Evolutionary conservation across 306 rosid genomes (phyloP).

Genomic region (Quercus robur): DNA sequence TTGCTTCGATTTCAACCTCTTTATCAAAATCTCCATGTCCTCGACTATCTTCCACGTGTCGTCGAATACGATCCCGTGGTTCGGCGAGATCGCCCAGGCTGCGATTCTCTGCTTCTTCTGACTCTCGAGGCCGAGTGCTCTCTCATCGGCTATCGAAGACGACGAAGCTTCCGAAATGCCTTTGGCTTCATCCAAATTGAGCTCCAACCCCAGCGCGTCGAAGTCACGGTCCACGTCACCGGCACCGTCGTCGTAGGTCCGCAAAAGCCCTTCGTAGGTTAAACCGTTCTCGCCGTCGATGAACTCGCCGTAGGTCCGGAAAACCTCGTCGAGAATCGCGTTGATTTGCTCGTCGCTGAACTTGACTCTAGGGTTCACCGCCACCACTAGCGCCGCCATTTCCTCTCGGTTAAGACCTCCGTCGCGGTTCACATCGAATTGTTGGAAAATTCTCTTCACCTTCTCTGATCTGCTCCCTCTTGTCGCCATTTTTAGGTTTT

Average conservation of each 20-base stretch:
- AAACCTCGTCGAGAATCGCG: conserved; percentile 96
- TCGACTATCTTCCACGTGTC: conserved; percentile 98
- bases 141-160: conserved; percentile 77
- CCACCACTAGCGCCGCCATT: conserved; percentile 94
- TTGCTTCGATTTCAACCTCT: conserved; percentile 81
- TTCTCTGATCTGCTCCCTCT: conserved; percentile 99
- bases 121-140: conserved; percentile 50
- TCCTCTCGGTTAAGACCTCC: conserved; percentile 90
- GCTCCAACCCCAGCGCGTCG: conserved; percentile 87
- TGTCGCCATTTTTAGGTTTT: conserved; percentile 56
- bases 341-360: conserved; percentile 97
- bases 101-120: conserved; percentile 99
- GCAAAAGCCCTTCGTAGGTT: conserved; percentile 81
- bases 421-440: conserved; percentile 76
- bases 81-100: conserved; percentile 95
- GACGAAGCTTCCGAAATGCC: conserved; percentile 73
- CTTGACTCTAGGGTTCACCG: conserved; percentile 98
- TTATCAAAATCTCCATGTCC: conserved; percentile 83
- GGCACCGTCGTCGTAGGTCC: conserved; percentile 97
- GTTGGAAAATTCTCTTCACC: conserved; percentile 83
- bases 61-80: conserved; percentile 91
- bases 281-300: conserved; percentile 85
- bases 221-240: conserved; percentile 97
- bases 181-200: conserved; percentile 42
- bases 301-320: conserved; percentile 82